A percentile compares a stretch with the other conserved stretches of the same genome.
Evolutionary conservation across 2,329 filamentous ascomycete genomes (phyloP).

Genomic region (Colletotrichum sp.): DNA sequence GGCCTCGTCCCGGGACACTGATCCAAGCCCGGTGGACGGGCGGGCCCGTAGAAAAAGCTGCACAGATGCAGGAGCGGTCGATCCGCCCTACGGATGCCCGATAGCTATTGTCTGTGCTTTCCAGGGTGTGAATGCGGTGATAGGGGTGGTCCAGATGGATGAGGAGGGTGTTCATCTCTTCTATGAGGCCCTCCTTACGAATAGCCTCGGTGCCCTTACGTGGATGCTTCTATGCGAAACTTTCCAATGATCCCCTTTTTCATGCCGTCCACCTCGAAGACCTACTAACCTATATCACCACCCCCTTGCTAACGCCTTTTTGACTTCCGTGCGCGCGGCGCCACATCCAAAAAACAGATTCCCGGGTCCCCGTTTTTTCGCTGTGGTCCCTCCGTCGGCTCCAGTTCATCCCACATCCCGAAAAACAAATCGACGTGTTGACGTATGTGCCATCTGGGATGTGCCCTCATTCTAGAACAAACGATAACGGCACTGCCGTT

Average conservation of each 20-base stretch:
- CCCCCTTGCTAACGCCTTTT: neutral
- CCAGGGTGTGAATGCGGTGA: neutral
- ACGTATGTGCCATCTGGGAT: neutral
- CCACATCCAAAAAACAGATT: neutral
- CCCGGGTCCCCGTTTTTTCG: neutral
- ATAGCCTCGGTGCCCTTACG: neutral
- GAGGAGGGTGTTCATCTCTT: neutral
- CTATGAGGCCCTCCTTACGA: neutral
- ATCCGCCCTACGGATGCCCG: neutral
- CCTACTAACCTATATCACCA: neutral
- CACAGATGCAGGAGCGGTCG: neutral
- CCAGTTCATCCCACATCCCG: conserved; percentile 8
- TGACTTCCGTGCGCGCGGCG: neutral
- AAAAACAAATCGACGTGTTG: neutral
- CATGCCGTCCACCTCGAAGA: neutral
- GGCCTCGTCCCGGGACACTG: neutral
- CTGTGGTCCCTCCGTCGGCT: neutral
- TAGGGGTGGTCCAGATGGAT: neutral
- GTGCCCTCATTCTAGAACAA: neutral
- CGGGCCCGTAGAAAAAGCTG: neutral
- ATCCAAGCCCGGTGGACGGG: neutral
- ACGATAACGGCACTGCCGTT: neutral
- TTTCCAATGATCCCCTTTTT: neutral
- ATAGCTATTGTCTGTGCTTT: neutral
- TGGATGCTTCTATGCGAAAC: neutral